phyloP scores from a whole-genome alignment of 2,329 filamentous ascomycete species.

The Acarospora socialis region DNA sequence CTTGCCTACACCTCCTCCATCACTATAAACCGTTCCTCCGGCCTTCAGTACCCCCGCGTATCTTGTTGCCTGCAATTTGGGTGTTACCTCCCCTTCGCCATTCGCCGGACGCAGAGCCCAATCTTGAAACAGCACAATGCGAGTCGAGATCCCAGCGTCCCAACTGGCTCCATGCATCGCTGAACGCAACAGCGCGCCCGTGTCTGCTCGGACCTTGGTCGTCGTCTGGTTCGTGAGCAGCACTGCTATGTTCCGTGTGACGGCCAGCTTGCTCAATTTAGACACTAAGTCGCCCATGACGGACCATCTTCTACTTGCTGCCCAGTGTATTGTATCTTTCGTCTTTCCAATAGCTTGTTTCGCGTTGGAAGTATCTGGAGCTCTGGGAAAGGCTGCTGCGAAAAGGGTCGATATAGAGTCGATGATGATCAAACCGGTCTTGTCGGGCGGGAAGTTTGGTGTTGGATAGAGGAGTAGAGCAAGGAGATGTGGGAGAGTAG shows the following conservation, averaged over 20 bases:
- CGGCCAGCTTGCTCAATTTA: slow-evolving; percentile 55
- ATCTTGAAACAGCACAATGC: slow-evolving; percentile 68
- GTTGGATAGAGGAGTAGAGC: slow-evolving; percentile 59
- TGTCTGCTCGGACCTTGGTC: slow-evolving; percentile 58
- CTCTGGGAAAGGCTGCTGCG: slow-evolving; percentile 60
- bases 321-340: slow-evolving; percentile 33
- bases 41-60: slow-evolving; percentile 53
- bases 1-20: slow-evolving; percentile 17
- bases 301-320: slow-evolving; percentile 36
- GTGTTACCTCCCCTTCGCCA: slow-evolving; percentile 26
- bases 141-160: slow-evolving; percentile 62
- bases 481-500: slow-evolving; percentile 50
- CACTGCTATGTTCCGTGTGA: slow-evolving; percentile 56
- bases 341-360: slow-evolving; percentile 27
- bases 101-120: slow-evolving; percentile 36
- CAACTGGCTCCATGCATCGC: slow-evolving; percentile 63
- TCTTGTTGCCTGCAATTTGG: slow-evolving; percentile 38
- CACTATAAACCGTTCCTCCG: slow-evolving; percentile 37
- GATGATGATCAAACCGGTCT: slow-evolving; percentile 57
- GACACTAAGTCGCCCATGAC: slow-evolving; percentile 53
- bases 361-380: slow-evolving; percentile 25
- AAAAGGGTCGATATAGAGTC: slow-evolving; percentile 67
- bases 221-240: slow-evolving; percentile 66
- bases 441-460: slow-evolving; percentile 43
- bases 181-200: slow-evolving; percentile 55